Percentiles rank a stretch among this genome's conserved stretches.
Conservation (phyloP, 148 eudicot genomes). For the Diospyros lotus region DNA sequence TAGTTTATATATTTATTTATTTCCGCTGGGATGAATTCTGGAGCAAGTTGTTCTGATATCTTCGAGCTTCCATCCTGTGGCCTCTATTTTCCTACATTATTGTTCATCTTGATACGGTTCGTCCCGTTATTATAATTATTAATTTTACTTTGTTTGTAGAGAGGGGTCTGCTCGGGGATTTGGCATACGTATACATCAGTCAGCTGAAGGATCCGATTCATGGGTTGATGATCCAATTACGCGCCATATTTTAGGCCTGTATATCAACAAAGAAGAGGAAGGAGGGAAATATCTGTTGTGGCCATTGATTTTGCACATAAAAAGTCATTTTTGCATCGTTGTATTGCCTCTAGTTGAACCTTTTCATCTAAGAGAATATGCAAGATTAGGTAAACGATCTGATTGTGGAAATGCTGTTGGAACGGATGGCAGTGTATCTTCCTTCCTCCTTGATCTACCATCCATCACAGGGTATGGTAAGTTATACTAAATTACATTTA, state of each 20-base stretch:
- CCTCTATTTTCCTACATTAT: neutral
- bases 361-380: slow-evolving; percentile 64
- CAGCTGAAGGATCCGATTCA: slow-evolving; percentile 88
- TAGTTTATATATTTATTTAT: neutral
- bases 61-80: neutral
- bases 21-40: neutral
- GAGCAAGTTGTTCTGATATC: slow-evolving; percentile 1
- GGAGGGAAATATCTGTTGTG: slow-evolving; percentile 53
- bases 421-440: slow-evolving; percentile 74
- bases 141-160: slow-evolving; percentile 33
- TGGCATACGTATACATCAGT: slow-evolving; percentile 73
- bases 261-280: slow-evolving; percentile 46
- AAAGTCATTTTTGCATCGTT: slow-evolving; percentile 63
- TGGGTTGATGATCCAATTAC: slow-evolving; percentile 99
- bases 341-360: slow-evolving; percentile 91
- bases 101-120: neutral
- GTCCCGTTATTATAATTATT: neutral
- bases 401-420: slow-evolving; percentile 87
- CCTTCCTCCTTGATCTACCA: slow-evolving; percentile 82
- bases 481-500: slow-evolving; percentile 26
- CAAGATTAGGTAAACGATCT: slow-evolving; percentile 51
- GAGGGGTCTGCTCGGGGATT: slow-evolving; percentile 92
- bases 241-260: slow-evolving; percentile 78
- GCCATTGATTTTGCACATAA: slow-evolving; percentile 81
- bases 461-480: slow-evolving; percentile 99